Conservation (phyloP, 352 stramenopile species). For the Phytophthora meadii region DNA sequence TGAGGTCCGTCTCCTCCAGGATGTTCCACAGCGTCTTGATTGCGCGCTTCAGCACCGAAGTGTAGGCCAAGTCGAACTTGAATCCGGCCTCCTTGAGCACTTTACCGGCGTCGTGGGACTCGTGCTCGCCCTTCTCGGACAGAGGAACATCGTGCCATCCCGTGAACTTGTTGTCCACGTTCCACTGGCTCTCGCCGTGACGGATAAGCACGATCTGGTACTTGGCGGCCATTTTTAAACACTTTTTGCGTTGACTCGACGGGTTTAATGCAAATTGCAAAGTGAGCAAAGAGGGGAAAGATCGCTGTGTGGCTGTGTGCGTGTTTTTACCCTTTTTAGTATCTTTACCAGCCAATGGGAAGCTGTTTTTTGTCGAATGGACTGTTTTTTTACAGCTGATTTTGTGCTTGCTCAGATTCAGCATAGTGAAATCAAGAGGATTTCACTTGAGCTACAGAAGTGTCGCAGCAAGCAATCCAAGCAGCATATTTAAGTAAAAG, state of each 20-base stretch:
- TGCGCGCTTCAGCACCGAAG: conserved; percentile 96
- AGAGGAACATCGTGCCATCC: conserved; percentile 98
- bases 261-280: conserved; percentile 39
- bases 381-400: background rate
- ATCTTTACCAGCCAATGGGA: conserved; percentile 2
- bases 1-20: conserved; percentile 96
- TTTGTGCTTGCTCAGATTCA: conserved; percentile 19
- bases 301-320: background rate
- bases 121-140: conserved; percentile 84
- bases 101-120: conserved; percentile 95
- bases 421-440: conserved; percentile 18
- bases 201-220: conserved; percentile 92
- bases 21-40: conserved; percentile 98
- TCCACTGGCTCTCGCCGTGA: conserved; percentile 98
- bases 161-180: conserved; percentile 99
- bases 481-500: conserved; percentile 33
- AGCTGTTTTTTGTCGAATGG: background rate
- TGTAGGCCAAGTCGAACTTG: conserved; percentile 95
- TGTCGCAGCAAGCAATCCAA: conserved; percentile 29
- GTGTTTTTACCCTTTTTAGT: conserved; percentile 33
- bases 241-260: conserved; percentile 1
- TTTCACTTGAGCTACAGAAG: background rate
- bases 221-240: conserved; percentile 59
- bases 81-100: conserved; percentile 94
- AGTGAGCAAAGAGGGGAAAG: conserved; percentile 31